phyloP scores from a whole-genome alignment of 139 green algal genomes.

The Trebouxia sp. region DNA sequence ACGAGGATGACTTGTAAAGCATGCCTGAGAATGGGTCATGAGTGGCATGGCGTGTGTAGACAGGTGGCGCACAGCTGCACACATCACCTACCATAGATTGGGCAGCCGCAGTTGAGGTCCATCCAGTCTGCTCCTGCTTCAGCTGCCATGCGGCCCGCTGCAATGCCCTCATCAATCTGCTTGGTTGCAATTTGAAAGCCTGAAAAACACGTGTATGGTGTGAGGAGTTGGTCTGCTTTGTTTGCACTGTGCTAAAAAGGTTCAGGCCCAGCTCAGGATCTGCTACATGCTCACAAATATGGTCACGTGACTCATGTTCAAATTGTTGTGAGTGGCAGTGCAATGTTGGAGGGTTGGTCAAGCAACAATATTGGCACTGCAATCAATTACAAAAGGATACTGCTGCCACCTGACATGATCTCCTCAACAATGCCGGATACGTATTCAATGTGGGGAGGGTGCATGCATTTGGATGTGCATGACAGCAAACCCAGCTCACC shows the following conservation, averaged over 20 bases:
- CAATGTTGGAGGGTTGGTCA: no score
- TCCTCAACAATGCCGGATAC: no score
- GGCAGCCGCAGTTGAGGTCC: constrained; percentile 89
- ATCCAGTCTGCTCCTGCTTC: constrained; percentile 70
- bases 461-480: neutral
- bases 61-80: no score
- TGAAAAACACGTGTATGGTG: neutral
- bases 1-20: no score
- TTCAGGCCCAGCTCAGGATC: no score
- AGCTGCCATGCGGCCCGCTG: constrained; percentile 57
- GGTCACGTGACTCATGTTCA: no score
- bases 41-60: no score
- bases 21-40: neutral
- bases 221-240: neutral
- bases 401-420: no score
- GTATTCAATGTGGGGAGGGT: neutral
- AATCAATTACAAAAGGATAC: no score
- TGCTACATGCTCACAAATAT: no score
- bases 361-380: no score
- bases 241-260: neutral
- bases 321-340: no score
- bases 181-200: constrained; percentile 80
- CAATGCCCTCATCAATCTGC: constrained; percentile 72
- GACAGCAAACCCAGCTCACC: constrained; percentile 37
- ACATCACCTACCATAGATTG: constrained; percentile 73